Conservation (phyloP, 2,329 filamentous ascomycete genomes). For the Zymoseptoria passerinii region DNA sequence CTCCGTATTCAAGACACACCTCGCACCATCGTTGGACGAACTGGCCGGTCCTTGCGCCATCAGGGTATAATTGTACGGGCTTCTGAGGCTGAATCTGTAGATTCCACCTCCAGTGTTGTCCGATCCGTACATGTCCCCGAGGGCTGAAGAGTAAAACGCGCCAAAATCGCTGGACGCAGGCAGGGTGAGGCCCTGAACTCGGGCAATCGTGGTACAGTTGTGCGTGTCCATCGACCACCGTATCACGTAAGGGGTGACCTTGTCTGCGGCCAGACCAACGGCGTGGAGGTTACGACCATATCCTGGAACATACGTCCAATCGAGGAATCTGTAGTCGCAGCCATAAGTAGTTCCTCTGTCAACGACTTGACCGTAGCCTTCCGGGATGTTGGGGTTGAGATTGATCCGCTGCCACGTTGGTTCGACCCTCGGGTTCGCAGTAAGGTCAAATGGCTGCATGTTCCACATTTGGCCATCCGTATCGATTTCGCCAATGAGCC, state of each 20-base stretch:
- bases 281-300: conserved; percentile 1
- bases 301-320: conserved; percentile 3
- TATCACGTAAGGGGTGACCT: background rate
- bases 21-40: conserved; percentile 4
- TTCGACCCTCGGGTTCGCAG: background rate
- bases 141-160: conserved; percentile 1
- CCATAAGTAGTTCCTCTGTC: background rate
- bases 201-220: background rate
- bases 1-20: conserved; percentile 7
- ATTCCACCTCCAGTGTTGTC: conserved; percentile 2
- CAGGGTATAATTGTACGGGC: background rate
- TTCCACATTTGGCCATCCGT: conserved; percentile 1
- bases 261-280: background rate
- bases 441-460: background rate
- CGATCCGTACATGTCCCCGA: conserved; percentile 1
- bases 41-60: background rate
- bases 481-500: conserved; percentile 2
- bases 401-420: background rate
- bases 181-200: background rate
- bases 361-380: background rate
- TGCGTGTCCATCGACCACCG: background rate
- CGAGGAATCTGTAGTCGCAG: background rate
- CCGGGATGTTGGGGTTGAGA: background rate
- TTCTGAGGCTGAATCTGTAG: conserved; percentile 1
- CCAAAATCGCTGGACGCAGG: background rate